phyloP scores from a whole-genome alignment of 495 filamentous ascomycete species.

The Filosporella fistucella region DNA sequence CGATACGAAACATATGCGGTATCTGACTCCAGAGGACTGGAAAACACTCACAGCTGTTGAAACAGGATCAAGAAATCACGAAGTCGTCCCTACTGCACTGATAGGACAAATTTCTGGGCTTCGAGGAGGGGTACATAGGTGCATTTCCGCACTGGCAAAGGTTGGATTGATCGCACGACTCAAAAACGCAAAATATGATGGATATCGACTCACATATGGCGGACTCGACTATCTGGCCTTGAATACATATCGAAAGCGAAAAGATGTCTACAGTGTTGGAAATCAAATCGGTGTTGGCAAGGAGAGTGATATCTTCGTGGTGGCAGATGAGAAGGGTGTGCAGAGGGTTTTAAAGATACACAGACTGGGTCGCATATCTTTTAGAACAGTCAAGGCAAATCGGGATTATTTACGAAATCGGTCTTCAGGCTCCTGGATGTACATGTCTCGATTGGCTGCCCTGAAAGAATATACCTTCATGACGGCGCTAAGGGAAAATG shows the following conservation, averaged over 20 bases:
- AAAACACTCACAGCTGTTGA: slow-evolving; percentile 91
- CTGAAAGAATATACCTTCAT: slow-evolving; percentile 93
- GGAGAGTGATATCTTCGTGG: slow-evolving; percentile 93
- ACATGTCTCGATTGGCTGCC: slow-evolving; percentile 88
- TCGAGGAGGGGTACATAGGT: slow-evolving; percentile 77
- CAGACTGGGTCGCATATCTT: slow-evolving; percentile 91
- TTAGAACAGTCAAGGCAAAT: slow-evolving; percentile 92
- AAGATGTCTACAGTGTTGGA: slow-evolving; percentile 82
- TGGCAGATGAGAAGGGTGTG: slow-evolving; percentile 59
- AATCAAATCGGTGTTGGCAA: slow-evolving; percentile 96
- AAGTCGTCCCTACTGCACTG: slow-evolving; percentile 86
- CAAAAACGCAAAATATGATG: slow-evolving; percentile 96
- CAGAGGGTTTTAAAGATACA: slow-evolving; percentile 89
- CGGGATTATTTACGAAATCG: slow-evolving; percentile 90
- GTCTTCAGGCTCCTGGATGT: slow-evolving; percentile 85
- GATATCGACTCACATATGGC: slow-evolving; percentile 94
- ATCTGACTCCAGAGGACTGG: slow-evolving; percentile 92
- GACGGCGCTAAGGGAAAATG: slow-evolving; percentile 74
- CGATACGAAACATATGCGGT: slow-evolving; percentile 85
- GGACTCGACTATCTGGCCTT: slow-evolving; percentile 95
- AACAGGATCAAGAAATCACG: slow-evolving; percentile 91
- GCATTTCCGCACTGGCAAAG: slow-evolving; percentile 88
- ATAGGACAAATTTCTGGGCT: slow-evolving; percentile 81
- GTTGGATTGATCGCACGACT: slow-evolving; percentile 85
- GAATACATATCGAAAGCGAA: slow-evolving; percentile 75